Conservation (phyloP, 1,284 basidiomycete species). For the Moniliophthora roreri region DNA sequence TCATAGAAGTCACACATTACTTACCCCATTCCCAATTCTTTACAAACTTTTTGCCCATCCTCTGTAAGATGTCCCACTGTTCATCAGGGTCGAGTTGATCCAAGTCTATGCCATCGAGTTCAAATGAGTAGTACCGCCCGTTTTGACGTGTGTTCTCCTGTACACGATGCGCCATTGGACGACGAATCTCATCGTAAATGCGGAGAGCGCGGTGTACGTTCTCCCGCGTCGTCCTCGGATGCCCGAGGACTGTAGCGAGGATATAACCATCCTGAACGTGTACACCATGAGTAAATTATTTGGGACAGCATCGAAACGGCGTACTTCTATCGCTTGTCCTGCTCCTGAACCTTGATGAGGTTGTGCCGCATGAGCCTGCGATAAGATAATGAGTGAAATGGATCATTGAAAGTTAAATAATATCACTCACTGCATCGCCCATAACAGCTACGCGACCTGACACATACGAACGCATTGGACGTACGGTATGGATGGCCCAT, state of each 20-base stretch:
- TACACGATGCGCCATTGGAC: constrained; percentile 33
- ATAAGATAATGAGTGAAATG: not conserved
- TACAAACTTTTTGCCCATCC: constrained; percentile 33
- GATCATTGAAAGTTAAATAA: not conserved
- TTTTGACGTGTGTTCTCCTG: constrained; percentile 42
- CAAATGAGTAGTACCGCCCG: constrained; percentile 42
- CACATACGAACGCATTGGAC: constrained; percentile 36
- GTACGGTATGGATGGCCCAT: constrained; percentile 47
- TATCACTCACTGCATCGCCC: constrained; percentile 43
- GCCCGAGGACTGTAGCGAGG: constrained; percentile 40
- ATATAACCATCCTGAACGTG: constrained; percentile 33
- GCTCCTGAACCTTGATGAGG: constrained; percentile 40
- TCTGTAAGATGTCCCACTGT: constrained; percentile 28
- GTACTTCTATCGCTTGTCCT: constrained; percentile 39
- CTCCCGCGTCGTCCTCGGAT: constrained; percentile 35
- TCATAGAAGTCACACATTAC: not conserved
- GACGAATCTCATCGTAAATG: constrained; percentile 24
- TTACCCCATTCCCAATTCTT: constrained; percentile 44
- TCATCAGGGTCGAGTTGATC: constrained; percentile 27
- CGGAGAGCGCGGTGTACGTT: constrained; percentile 34
- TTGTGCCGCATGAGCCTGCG: constrained; percentile 38
- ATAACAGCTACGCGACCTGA: constrained; percentile 37
- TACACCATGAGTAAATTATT: not conserved
- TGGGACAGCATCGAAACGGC: not conserved
- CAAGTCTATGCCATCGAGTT: constrained; percentile 30